Base-by-base conservation (phyloP, 192 early-diverging fungal genomes). In the Irineochytrium annulatum region DNA sequence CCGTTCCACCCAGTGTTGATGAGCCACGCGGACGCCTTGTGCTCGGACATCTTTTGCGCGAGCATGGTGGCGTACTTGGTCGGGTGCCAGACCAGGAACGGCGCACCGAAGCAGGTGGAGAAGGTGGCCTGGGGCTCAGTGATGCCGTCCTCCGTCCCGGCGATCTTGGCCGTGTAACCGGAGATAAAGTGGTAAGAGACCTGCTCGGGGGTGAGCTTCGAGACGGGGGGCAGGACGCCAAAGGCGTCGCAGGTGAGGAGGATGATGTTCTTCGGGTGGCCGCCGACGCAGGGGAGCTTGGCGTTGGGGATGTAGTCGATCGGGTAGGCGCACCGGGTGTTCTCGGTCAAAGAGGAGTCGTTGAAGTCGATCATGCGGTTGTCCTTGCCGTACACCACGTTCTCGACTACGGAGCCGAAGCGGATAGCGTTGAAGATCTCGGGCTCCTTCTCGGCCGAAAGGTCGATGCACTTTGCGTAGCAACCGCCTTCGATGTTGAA, bases 401-500 rank as follows among this genome's bases (percentile, higher is more conserved):
- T 98, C 77, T 95, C 93, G 29, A 98, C 80, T 22, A 98, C 87
- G 30, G 91, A 86, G 52, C 93, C 92, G 72, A 91, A 95, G 34
- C 85, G 83, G 70, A 98, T 96, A 39, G 95, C 95, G 58, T 86
- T 85, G 77, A 91, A 98, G 78, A 98, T 98, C 76, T 96, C 95
- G 57, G 95, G 95, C 70, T 98, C 95, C 85, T 96, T 98, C 67
- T 92, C 93, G 37, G 86, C 87, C 11, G 92, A 93, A 35, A 98
- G 79, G 62, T 95, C 91, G 62, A 98, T 92, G 65, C 87, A 87
- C 80, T 98, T 98, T 63, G 95, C 95, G 69, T 98, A 98, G 81
- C 95, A 98, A 31, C 95, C 95, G 59, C 95, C 95, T 79, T 98
- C 95, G 59, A 98, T 95, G 81, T 98, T 98, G 88, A 98, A 98